Evolutionary conservation across 305 asterid genomes (phyloP), one percentile per base, ranked within the genome.

Genomic region (Plantago coronopus): DNA sequence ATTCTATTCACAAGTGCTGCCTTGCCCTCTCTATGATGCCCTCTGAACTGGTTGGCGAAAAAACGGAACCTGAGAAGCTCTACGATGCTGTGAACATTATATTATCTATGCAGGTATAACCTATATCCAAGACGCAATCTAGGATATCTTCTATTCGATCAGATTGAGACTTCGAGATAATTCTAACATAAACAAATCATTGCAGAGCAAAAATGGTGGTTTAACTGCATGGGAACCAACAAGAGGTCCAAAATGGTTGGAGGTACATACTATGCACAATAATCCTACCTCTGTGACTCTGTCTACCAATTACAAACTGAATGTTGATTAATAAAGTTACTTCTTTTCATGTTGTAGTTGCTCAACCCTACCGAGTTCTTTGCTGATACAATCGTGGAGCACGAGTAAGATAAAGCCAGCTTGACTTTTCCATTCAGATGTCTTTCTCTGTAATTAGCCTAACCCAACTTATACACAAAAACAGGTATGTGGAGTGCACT

Each of bases 401-500:
- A n/a, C n/a, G n/a, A n/a, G n/a, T n/a, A n/a, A n/a, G n/a, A n/a
- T n/a, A n/a, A n/a, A n/a, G n/a, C n/a, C n/a, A n/a, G n/a, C n/a
- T n/a, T n/a, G n/a, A n/a, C n/a, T n/a, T n/a, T n/a, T n/a, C n/a
- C n/a, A n/a, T n/a, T n/a, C n/a, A n/a, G n/a, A n/a, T n/a, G n/a
- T n/a, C n/a, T n/a, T n/a, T n/a, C n/a, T n/a, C n/a, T n/a, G n/a
- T n/a, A n/a, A n/a, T n/a, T n/a, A n/a, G n/a, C n/a, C n/a, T n/a
- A n/a, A n/a, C n/a, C n/a, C n/a, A n/a, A n/a, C n/a, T n/a, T n/a
- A n/a, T n/a, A n/a, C n/a, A n/a, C n/a, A n/a, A n/a, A n/a, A n/a
- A n/a, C 95, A 89, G 97, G 74, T 86, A 91, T 11, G 85, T 89
- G 3, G 98, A 91, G 78, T 84, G 95, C 80, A 91, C 97, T 34